Evolutionary conservation across 2,329 filamentous ascomycete species (phyloP).

Genomic region (Diplocarpon rosae): DNA sequence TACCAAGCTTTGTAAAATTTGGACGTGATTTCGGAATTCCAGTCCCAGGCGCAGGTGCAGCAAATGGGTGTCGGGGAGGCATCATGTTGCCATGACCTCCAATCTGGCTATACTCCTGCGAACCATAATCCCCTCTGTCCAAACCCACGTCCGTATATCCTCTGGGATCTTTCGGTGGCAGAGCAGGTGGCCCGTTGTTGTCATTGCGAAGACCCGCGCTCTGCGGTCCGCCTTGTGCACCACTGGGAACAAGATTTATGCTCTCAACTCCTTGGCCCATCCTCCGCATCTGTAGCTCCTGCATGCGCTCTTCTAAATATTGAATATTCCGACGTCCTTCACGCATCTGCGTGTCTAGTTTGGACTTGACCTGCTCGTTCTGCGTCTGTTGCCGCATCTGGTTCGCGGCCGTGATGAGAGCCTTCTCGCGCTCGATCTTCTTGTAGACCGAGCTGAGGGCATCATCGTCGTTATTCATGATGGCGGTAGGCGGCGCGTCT

Average conservation of each 20-base stretch:
- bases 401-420: constrained; percentile 86
- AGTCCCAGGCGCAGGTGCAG: constrained; percentile 57
- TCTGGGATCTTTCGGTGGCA: constrained; percentile 63
- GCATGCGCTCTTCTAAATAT: constrained; percentile 88
- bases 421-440: constrained; percentile 97
- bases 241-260: constrained; percentile 46
- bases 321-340: constrained; percentile 88
- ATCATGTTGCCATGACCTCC: constrained; percentile 62
- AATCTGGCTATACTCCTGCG: constrained; percentile 42
- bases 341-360: constrained; percentile 87
- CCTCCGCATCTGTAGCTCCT: constrained; percentile 75
- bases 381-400: constrained; percentile 92
- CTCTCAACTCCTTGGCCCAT: constrained; percentile 56
- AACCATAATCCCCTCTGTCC: constrained; percentile 54
- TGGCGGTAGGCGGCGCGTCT: constrained; percentile 15
- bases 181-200: constrained; percentile 42
- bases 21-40: constrained; percentile 63
- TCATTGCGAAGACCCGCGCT: constrained; percentile 37
- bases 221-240: constrained; percentile 31
- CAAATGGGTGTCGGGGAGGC: constrained; percentile 71
- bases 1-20: constrained; percentile 95
- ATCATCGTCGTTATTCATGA: constrained; percentile 51
- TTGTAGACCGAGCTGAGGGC: constrained; percentile 70
- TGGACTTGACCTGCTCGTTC: constrained; percentile 82
- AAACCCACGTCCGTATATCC: constrained; percentile 34